phyloP scores from a whole-genome alignment of 352 stramenopile genomes.

The Peronospora destructor region DNA sequence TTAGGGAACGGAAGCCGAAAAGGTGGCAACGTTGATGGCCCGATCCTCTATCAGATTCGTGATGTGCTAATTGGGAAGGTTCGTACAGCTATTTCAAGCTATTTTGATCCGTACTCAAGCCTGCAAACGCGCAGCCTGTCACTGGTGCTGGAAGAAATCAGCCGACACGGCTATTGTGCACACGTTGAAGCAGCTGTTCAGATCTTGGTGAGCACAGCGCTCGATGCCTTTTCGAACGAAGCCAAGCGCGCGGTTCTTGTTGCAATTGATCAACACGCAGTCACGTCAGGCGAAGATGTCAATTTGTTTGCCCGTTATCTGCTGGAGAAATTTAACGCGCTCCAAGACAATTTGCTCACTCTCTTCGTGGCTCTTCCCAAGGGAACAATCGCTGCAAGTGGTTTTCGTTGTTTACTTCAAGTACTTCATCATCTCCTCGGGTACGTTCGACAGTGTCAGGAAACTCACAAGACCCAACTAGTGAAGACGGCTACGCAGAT shows the following conservation, averaged over 20 bases:
- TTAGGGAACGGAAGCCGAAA: neutral
- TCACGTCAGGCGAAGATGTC: constrained; percentile 2
- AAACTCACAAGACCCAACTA: constrained; percentile 30
- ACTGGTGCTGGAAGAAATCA: constrained; percentile 47
- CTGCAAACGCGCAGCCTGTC: constrained; percentile 48
- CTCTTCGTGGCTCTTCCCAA: constrained; percentile 52
- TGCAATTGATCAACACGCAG: constrained; percentile 24
- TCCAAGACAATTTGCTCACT: constrained; percentile 60
- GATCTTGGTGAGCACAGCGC: constrained; percentile 21
- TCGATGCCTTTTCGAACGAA: constrained; percentile 28
- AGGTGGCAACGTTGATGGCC: constrained; percentile 17
- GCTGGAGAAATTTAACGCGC: constrained; percentile 40
- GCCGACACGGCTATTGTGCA: constrained; percentile 19
- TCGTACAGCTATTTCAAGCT: constrained; percentile 24
- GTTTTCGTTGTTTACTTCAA: constrained; percentile 55
- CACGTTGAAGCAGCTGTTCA: constrained; percentile 28
- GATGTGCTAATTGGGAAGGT: constrained; percentile 48
- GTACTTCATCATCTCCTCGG: constrained; percentile 56
- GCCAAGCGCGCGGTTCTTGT: constrained; percentile 43
- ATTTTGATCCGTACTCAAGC: constrained; percentile 57
- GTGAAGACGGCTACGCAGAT: constrained; percentile 36
- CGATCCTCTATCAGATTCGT: constrained; percentile 37
- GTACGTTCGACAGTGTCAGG: constrained; percentile 42
- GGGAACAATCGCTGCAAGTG: constrained; percentile 14
- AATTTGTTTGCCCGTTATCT: constrained; percentile 34